Evolutionary conservation across 495 filamentous ascomycete genomes (phyloP), one percentile per base, ranked within the genome.

Genomic region (Aspergillus nanangensis): DNA sequence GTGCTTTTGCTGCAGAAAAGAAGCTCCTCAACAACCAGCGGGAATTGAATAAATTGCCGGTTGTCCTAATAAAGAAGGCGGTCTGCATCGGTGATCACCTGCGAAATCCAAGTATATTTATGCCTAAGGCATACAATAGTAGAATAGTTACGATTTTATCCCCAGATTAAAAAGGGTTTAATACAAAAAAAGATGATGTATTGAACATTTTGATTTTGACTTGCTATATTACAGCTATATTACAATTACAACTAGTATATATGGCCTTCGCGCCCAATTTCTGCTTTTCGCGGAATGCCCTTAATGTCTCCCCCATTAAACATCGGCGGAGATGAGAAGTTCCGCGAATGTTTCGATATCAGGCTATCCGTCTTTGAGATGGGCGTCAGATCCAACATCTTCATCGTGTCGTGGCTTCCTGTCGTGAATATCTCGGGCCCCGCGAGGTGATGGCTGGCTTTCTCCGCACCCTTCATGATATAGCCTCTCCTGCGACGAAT

Each of bases 201-300:
- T n/a, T n/a, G n/a, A n/a, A n/a, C n/a, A n/a, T n/a, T n/a, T n/a
- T n/a, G n/a, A n/a, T n/a, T n/a, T n/a, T n/a, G n/a, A n/a, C n/a
- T n/a, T n/a, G n/a, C n/a, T n/a, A n/a, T 8, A 39, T 11, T 8
- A 27, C 19, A 11, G 35, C 15, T 17, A 10, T 41, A 43, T 47
- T 38, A 60, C 25, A 31, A 52, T 18, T 35, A 22, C 47, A 40
- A 60, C 58, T 50, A 62, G 53, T 71, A 71, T 23, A 74, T 70
- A 53, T 74, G 71, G 14, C 60, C 55, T 43, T 74, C 71, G 8
- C 60, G 61, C 14, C 60, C 69, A 50, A 76, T 52, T 36, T 72
- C 58, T 11, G 75, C 72, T 22, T 61, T 58, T 35, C 67, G 58
- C 1, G 75, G 72, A 47, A 78, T 76, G 0, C 75, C 75, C 54